Conservation (phyloP, 345 rosid genomes). For the Rubroshorea leprosula region DNA sequence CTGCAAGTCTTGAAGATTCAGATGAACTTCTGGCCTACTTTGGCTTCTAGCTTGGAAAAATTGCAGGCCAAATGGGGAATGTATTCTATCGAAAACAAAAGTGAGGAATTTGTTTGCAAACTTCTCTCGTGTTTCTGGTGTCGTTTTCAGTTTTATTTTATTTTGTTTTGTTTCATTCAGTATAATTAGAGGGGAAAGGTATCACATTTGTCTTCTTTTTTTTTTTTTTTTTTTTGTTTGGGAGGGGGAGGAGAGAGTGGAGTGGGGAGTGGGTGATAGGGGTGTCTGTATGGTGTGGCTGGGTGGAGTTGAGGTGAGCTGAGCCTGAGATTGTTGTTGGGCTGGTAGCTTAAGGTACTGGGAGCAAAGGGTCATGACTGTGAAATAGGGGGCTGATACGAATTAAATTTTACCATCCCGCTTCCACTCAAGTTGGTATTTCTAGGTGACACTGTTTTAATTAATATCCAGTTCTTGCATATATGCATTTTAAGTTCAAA, state of each 20-base stretch:
- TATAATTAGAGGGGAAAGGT: too few species aligned
- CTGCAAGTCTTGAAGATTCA: conserved; percentile 79
- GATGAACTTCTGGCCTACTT: conserved; percentile 69
- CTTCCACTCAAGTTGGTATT: background rate
- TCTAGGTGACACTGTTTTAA: too few species aligned
- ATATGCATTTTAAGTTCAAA: too few species aligned
- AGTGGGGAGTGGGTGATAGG: too few species aligned
- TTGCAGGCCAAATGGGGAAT: conserved; percentile 56
- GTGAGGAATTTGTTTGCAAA: conserved; percentile 38
- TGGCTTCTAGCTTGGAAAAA: conserved; percentile 30
- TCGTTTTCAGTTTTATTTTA: background rate
- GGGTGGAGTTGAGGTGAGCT: background rate
- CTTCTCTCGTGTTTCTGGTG: background rate
- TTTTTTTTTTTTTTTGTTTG: too few species aligned
- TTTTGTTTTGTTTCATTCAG: background rate
- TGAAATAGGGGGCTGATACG: background rate
- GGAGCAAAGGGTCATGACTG: background rate
- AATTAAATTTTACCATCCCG: background rate
- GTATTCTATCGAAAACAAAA: conserved; percentile 30
- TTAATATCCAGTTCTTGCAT: background rate
- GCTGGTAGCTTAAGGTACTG: background rate
- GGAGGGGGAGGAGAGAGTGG: too few species aligned
- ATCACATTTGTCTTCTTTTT: too few species aligned
- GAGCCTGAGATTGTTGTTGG: too few species aligned
- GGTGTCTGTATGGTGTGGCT: background rate